A percentile compares a stretch with the other conserved stretches of the same genome.
Conservation (phyloP, 805 yeast genomes). For the Candida maesae region DNA sequence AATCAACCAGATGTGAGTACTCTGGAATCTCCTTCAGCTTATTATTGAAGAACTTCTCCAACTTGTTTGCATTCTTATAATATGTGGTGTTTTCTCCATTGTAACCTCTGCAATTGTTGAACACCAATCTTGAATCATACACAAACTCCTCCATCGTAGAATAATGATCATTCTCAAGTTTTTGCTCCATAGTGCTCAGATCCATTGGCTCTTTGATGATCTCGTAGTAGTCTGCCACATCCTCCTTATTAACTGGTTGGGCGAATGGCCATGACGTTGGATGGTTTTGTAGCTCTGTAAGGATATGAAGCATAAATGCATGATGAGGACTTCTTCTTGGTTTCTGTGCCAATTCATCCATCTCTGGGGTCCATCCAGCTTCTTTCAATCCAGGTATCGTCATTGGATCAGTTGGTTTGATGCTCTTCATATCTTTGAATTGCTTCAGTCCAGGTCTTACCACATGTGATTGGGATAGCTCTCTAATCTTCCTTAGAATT, state of each 20-base stretch:
- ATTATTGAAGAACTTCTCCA: constrained; percentile 81
- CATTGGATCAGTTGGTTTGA: constrained; percentile 68
- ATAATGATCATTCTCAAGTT: constrained; percentile 87
- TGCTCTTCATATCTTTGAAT: constrained; percentile 49
- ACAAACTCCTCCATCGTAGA: constrained; percentile 87
- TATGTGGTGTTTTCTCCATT: constrained; percentile 94
- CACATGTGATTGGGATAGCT: constrained; percentile 72
- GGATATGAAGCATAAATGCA: constrained; percentile 84
- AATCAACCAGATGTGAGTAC: constrained; percentile 64
- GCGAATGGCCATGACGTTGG: constrained; percentile 99
- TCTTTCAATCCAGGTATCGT: constrained; percentile 86
- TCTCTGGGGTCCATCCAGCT: constrained; percentile 97
- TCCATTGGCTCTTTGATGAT: constrained; percentile 99
- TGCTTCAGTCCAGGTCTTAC: constrained; percentile 77
- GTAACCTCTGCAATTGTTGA: constrained; percentile 87
- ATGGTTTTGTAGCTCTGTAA: constrained; percentile 87
- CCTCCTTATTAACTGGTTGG: constrained; percentile 87
- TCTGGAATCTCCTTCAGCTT: constrained; percentile 91
- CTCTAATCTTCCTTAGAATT: constrained; percentile 74
- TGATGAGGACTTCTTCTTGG: constrained; percentile 95
- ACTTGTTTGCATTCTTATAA: constrained; percentile 88
- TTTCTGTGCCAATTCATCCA: constrained; percentile 93
- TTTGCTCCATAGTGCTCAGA: constrained; percentile 89
- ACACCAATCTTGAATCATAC: constrained; percentile 81
- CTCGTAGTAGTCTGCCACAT: constrained; percentile 94